Conservation (phyloP, 495 filamentous ascomycete species). For the Penicillium desertorum region DNA sequence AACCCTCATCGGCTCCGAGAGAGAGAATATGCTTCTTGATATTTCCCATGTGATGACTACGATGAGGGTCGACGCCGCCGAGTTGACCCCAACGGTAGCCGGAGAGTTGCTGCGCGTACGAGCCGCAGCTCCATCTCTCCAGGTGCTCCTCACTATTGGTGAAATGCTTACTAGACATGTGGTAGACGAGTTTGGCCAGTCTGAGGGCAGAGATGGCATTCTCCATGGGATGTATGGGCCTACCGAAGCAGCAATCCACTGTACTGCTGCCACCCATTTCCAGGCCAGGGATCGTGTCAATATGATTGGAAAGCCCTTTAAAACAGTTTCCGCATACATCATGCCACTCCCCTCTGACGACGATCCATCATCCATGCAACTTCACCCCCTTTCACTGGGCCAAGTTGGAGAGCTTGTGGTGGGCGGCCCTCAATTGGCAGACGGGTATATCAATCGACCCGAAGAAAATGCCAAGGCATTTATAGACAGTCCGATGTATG, state of each 20-base stretch:
- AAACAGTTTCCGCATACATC: constrained; percentile 75
- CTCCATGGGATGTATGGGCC: constrained; percentile 87
- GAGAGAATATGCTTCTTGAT: constrained; percentile 65
- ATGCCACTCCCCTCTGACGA: constrained; percentile 42
- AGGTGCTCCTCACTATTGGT: constrained; percentile 74
- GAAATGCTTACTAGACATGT: constrained; percentile 79
- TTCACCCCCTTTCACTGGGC: constrained; percentile 61
- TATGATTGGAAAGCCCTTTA: constrained; percentile 70
- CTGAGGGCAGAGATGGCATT: constrained; percentile 41
- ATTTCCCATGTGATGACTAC: constrained; percentile 60
- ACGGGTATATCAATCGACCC: constrained; percentile 74
- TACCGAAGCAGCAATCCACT: constrained; percentile 81
- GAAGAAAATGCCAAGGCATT: constrained; percentile 70
- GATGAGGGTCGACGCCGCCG: constrained; percentile 73
- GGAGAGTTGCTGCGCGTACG: constrained; percentile 63
- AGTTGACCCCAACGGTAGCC: constrained; percentile 80
- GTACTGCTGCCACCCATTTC: constrained; percentile 56
- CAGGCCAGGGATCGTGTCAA: constrained; percentile 49
- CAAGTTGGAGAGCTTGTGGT: constrained; percentile 80
- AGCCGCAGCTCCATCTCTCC: constrained; percentile 58
- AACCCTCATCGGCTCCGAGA: constrained; percentile 67
- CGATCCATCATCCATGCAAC: constrained; percentile 21
- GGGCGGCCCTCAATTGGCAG: constrained; percentile 74
- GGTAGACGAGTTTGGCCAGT: constrained; percentile 67
- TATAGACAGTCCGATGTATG: constrained; percentile 51